phyloP scores from a whole-genome alignment of 2,329 filamentous ascomycete species.

The Coleophoma eucalyptorum region DNA sequence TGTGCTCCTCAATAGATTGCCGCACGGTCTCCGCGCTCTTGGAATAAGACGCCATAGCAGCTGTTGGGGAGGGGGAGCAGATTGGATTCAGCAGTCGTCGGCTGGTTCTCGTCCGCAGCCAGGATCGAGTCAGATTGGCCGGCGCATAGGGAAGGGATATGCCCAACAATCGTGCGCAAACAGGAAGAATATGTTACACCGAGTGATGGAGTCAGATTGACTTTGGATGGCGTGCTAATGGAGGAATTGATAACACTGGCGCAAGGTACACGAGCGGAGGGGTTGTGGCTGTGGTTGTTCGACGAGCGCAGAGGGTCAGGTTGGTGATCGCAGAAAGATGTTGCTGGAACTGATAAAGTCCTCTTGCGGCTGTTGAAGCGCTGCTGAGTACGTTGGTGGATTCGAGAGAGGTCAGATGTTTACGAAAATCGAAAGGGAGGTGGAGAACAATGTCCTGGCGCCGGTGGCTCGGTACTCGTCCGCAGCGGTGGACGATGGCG shows the following conservation, averaged over 20 bases:
- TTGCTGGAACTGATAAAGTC: no score
- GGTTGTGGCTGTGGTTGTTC: background rate
- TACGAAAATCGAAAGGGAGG: no score
- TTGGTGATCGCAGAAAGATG: background rate
- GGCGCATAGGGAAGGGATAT: background rate
- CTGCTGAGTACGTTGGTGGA: no score
- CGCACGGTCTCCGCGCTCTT: constrained; percentile 16
- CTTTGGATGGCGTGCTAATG: background rate
- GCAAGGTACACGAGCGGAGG: background rate
- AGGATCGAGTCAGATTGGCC: background rate
- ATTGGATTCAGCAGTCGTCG: background rate
- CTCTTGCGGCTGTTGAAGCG: no score
- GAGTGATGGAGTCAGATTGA: background rate
- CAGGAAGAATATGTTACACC: background rate
- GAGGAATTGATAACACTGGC: background rate
- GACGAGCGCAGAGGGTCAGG: background rate
- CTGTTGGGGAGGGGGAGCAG: background rate
- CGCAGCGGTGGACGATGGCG: no score
- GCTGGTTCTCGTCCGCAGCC: background rate
- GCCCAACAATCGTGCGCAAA: background rate
- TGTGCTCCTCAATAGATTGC: constrained; percentile 21
- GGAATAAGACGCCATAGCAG: constrained; percentile 19
- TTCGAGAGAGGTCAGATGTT: no score
- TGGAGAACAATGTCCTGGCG: no score
- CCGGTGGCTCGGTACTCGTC: no score